Percentiles rank a stretch among this genome's conserved stretches.
phyloP scores from a whole-genome alignment of 352 stramenopile genomes.

The Elongisporangium senticosum region DNA sequence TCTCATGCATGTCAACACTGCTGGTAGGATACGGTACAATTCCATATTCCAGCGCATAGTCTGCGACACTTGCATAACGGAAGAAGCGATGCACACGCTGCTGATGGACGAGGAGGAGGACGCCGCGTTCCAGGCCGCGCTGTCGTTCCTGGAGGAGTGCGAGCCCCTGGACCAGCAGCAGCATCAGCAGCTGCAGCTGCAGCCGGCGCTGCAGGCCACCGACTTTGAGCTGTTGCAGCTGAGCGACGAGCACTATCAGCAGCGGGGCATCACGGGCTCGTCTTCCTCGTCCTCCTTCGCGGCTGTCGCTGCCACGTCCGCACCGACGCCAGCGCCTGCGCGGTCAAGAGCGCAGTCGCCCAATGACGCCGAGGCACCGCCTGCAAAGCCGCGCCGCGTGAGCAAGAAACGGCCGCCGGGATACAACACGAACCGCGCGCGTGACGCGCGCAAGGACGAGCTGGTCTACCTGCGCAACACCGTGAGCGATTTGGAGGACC shows the following conservation, averaged over 20 bases:
- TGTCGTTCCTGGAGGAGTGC: slow-evolving; percentile 34
- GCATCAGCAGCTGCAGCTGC: neutral
- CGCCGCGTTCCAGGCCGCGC: slow-evolving; percentile 27
- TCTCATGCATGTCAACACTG: neutral
- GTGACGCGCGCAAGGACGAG: slow-evolving; percentile 19
- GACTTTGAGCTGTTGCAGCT: neutral
- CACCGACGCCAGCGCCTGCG: neutral
- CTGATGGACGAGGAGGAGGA: neutral
- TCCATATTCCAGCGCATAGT: neutral
- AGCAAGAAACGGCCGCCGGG: neutral
- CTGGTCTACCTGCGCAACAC: slow-evolving; percentile 21
- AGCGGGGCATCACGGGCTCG: neutral
- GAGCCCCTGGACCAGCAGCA: slow-evolving; percentile 9
- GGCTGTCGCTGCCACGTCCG: neutral
- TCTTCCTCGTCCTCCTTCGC: neutral
- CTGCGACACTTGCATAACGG: neutral
- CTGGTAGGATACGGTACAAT: slow-evolving; percentile 2
- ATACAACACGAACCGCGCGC: slow-evolving; percentile 10
- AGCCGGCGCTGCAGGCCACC: neutral
- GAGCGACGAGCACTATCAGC: neutral
- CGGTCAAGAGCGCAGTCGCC: neutral
- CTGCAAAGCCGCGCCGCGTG: neutral
- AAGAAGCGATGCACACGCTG: neutral
- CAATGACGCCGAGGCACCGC: neutral
- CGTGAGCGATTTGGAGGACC: slow-evolving; percentile 19